Base-by-base conservation (phyloP, 2,329 filamentous ascomycete species). In the Colletotrichum sp. region DNA sequence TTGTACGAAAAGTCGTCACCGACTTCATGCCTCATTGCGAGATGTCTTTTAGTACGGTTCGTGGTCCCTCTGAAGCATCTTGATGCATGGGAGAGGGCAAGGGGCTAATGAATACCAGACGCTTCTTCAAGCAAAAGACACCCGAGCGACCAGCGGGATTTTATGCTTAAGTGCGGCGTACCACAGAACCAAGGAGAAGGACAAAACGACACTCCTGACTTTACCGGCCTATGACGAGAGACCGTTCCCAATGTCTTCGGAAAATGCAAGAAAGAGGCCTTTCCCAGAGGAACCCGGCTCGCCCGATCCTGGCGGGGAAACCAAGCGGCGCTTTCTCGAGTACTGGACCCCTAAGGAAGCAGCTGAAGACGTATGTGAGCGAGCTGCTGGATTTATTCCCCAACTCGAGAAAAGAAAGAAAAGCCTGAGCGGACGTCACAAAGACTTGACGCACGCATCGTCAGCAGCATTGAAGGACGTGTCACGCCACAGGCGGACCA, bases 1-100 rank as follows among this genome's bases (percentile, higher is more conserved):
- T 58, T 0, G 18, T 58, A 0, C 10, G 8, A 16, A 28, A 58
- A 16, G 15, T 27, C 22, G 18, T 58, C 13, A 7, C 55, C 25
- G 55, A 58, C 2, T 58, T 16, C 55, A 28, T 4, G 55, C 25
- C 25, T 13, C 12, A 5, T 28, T 58, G 9, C 25, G 55, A 58
- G 0, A 58, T 13, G 0, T 58, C 0, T 2, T 58, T 58, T 1
- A 28, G 0, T 18, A 0, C 22, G 8, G 55, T 58, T 28, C 22
- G 25, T 58, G 25, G 12, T 8, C 15, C 55, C 55, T 28, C 1
- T 22, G 25, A 58, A 58, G 25, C 25, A 22, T 10, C 4, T 15
- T 18, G 55, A 15, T 58, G 13, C 25, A 56, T 56, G 25, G 15
- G 18, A 18, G 52, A 56, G 52, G 4, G 52, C 55, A 58, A 16